A percentile compares a stretch with the other conserved stretches of the same genome.
These are phyloP conservation scores for Aquanectria penicillioides DNA, from an alignment of 2,329 filamentous ascomycete genomes.

Conservation along the genomic window DNA sequence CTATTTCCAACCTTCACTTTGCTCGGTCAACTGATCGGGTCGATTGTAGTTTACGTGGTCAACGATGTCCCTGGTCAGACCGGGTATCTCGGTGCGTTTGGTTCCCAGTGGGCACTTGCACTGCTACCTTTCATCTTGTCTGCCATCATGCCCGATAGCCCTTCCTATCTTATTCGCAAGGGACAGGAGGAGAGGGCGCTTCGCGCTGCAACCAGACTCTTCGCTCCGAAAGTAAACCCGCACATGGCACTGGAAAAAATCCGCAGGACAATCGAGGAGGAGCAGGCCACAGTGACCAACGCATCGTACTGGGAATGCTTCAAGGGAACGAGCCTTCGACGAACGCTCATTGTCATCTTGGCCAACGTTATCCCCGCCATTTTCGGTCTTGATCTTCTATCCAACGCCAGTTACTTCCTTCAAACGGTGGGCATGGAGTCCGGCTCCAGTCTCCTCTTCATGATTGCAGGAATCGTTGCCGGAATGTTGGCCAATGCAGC, in stretches of 20 bases:
- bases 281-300: conserved; percentile 42
- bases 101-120: conserved; percentile 37
- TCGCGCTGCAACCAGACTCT: conserved; percentile 29
- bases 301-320: conserved; percentile 55
- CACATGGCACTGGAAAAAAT: conserved; percentile 28
- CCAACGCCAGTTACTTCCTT: conserved; percentile 52
- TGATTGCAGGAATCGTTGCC: conserved; percentile 56
- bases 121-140: conserved; percentile 36
- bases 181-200: conserved; percentile 30
- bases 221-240: conserved; percentile 30
- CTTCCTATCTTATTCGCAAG: conserved; percentile 34
- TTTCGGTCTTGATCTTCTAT: conserved; percentile 56
- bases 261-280: conserved; percentile 51
- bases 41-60: conserved; percentile 35
- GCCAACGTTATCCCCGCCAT: conserved; percentile 52
- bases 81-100: conserved; percentile 40
- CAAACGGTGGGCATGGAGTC: conserved; percentile 45
- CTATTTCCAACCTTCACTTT: conserved; percentile 42
- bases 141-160: conserved; percentile 41
- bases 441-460: conserved; percentile 51
- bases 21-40: conserved; percentile 40
- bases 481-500: conserved; percentile 56
- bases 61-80: conserved; percentile 29
- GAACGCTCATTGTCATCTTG: conserved; percentile 51
- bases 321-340: conserved; percentile 49